A percentile compares a stretch with the other conserved stretches of the same genome.
phyloP scores from a whole-genome alignment of 2,329 filamentous ascomycete genomes.

The Aspergillus phoenicis region DNA sequence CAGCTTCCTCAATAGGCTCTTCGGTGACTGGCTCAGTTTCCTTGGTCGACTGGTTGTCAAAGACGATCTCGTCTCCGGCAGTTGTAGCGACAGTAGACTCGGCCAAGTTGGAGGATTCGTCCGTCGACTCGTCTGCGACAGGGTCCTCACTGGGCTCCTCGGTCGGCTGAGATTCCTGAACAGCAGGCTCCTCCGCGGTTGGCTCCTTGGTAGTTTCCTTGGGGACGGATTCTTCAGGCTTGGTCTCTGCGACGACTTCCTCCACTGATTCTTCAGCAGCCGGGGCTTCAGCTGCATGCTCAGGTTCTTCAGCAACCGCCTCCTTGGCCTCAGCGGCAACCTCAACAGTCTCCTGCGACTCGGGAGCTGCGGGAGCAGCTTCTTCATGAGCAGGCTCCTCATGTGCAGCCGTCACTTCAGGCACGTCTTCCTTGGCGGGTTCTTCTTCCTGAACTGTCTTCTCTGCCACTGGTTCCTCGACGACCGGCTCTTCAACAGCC shows the following conservation, averaged over 20 bases:
- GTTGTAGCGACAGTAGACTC: slow-evolving; percentile 1
- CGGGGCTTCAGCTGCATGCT: not conserved
- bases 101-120: not conserved
- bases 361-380: not conserved
- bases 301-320: slow-evolving; percentile 4
- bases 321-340: not conserved
- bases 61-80: not conserved
- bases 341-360: not conserved
- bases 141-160: not conserved
- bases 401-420: not conserved
- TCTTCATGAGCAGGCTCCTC: slow-evolving; percentile 7
- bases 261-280: not conserved
- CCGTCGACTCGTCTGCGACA: not conserved
- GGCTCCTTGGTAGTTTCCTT: not conserved
- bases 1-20: slow-evolving; percentile 4
- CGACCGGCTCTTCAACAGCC: too few relatives aligned
- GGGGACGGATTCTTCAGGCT: not conserved
- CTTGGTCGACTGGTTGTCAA: not conserved
- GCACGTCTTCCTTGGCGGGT: not conserved
- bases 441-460: not conserved
- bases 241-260: slow-evolving; percentile 5
- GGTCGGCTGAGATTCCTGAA: not conserved
- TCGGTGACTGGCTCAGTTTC: not conserved
- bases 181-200: not conserved
- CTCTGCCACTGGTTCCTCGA: not conserved